Evolutionary conservation across 176 grass and related monocot species (phyloP), one percentile per base, ranked within the genome.

Genomic region (Saccharum officinarum): DNA sequence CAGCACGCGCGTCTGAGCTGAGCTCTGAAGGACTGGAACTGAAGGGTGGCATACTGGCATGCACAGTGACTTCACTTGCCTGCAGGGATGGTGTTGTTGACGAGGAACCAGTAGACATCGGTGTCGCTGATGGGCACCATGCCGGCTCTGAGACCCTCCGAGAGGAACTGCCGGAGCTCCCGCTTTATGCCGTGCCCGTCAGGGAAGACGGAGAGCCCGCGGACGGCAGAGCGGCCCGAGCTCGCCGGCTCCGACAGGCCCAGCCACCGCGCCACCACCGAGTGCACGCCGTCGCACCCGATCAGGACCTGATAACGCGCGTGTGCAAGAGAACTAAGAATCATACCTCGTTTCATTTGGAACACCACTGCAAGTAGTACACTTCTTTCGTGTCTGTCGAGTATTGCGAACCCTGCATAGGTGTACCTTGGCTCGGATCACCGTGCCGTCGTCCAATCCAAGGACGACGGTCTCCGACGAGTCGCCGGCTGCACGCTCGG

Each of bases 241-340:
- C 63, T 84, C 26, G 16, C 82, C 12, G 94, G 89, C 36, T 92
- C 40, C 10, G 85, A 69, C 55, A 92, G 12, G 8, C 87, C 89
- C 87, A 94, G 67, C 87, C 94, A 94, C 44, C 59, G 87, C 17
- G 92, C 92, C 7, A 94, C 87, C 55, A 75, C 69, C 1, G 94
- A 97, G 82, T 89, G 85, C 36, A 92, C 69, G 14, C 92, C 92
- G 73, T 97, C 94, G 81, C 92, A 94, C 15, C 94, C 92, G 20
- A 92, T 89, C 60, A 97, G 23, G 7, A 88, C 77, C 94, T 93
- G 79, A 1, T 1, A 25, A 25, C 10, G 52, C 47, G 15, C 47
- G 47, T 50, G 47, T 49, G 46, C 14, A 49, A 14, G 3, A 4
- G 3, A 47, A 49, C 46, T 16, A 49, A 49, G 46, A 49, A 49